phyloP scores from a whole-genome alignment of 805 yeast genomes.

The Barnettozyma californica region DNA sequence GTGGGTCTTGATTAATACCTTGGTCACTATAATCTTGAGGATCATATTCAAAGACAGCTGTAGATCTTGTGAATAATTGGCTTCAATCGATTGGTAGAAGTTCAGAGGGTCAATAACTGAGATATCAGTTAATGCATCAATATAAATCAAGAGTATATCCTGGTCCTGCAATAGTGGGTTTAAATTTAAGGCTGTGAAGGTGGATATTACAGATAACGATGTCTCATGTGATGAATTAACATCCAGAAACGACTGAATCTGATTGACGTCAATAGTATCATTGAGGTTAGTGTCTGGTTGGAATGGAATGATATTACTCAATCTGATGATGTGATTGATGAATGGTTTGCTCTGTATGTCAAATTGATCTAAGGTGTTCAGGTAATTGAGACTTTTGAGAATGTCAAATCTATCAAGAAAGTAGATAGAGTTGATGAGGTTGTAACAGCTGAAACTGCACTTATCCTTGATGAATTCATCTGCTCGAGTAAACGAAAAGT shows the following conservation, averaged over 20 bases:
- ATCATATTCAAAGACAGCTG: conserved; percentile 10
- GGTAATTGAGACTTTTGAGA: conserved; percentile 10
- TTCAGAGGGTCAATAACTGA: conserved; percentile 6
- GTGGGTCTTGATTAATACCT: conserved; percentile 16
- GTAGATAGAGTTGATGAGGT: conserved; percentile 22
- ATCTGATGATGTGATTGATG: conserved; percentile 16
- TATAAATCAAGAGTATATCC: conserved; percentile 19
- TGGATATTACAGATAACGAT: conserved; percentile 19
- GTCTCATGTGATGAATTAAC: conserved; percentile 15
- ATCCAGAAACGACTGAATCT: conserved; percentile 10
- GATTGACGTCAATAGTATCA: conserved; percentile 5
- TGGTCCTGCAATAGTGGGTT: conserved; percentile 13
- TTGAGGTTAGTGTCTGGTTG: conserved; percentile 9
- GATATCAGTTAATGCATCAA: conserved; percentile 19
- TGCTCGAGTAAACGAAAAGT: conserved; percentile 17
- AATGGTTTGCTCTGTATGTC: conserved; percentile 9
- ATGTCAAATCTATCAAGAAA: conserved; percentile 24
- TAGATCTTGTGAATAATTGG: conserved; percentile 3
- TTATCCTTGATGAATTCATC: conserved; percentile 12
- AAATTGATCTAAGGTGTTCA: conserved; percentile 12
- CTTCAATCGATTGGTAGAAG: conserved; percentile 6
- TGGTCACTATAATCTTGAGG: conserved; percentile 14
- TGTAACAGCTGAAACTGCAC: conserved; percentile 7
- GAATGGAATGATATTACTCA: conserved; percentile 23
- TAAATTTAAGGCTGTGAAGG: conserved; percentile 12